Evolutionary conservation across 2,329 filamentous ascomycete species (phyloP).

Genomic region (Emergomyces orientalis): DNA sequence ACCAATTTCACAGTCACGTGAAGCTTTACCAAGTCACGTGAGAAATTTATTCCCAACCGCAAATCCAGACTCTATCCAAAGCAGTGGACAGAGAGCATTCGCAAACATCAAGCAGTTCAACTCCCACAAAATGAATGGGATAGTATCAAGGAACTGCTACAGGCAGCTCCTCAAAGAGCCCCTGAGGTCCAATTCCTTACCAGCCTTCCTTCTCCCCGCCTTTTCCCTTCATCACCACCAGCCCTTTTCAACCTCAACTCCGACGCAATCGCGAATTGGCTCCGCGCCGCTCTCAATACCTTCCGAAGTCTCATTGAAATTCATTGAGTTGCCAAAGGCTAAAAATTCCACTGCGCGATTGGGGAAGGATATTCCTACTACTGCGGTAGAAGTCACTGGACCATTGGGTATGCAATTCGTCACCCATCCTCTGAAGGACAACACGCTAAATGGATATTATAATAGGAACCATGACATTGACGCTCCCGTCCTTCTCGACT

Average conservation of each 20-base stretch:
- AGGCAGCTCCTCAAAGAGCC: slow-evolving; percentile 46
- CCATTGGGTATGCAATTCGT: slow-evolving; percentile 55
- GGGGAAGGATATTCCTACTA: slow-evolving; percentile 48
- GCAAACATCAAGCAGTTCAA: slow-evolving; percentile 4
- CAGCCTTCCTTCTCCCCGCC: slow-evolving; percentile 63
- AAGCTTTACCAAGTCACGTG: background rate
- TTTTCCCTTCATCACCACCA: slow-evolving; percentile 44
- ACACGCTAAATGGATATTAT: slow-evolving; percentile 15
- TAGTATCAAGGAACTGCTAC: slow-evolving; percentile 52
- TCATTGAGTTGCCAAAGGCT: slow-evolving; percentile 55
- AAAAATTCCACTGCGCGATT: slow-evolving; percentile 39
- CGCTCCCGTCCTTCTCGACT: slow-evolving; percentile 68
- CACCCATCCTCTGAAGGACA: slow-evolving; percentile 8
- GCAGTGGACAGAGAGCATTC: background rate
- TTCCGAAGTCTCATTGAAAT: slow-evolving; percentile 65
- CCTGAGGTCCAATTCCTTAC: slow-evolving; percentile 46
- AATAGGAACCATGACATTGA: slow-evolving; percentile 62
- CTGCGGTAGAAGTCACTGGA: slow-evolving; percentile 62
- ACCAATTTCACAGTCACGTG: background rate
- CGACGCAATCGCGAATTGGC: slow-evolving; percentile 72
- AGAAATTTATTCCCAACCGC: background rate
- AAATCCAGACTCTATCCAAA: slow-evolving; percentile 2
- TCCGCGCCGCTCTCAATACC: slow-evolving; percentile 70
- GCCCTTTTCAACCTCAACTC: slow-evolving; percentile 63
- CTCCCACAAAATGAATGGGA: slow-evolving; percentile 51